Conservation (phyloP, 176 grass and related monocot genomes). For the Sorghum bicolor region DNA sequence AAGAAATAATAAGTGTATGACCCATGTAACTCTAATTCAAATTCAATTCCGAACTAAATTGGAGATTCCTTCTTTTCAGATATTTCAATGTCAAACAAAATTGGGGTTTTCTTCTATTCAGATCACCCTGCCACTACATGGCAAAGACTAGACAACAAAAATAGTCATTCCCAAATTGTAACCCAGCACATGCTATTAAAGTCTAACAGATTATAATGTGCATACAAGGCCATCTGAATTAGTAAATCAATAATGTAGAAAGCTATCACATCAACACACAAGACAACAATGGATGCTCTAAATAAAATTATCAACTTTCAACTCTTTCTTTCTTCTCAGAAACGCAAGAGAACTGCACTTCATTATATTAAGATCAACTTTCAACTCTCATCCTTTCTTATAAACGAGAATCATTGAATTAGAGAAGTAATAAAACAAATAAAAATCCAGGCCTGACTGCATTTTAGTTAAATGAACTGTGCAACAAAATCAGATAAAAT, state of each 20-base stretch:
- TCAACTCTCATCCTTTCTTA: background rate
- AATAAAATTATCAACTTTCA: conserved; percentile 6
- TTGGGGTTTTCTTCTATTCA: background rate
- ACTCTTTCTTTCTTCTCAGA: background rate
- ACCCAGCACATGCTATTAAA: conserved; percentile 18
- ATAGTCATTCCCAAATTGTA: background rate
- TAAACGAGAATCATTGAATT: background rate
- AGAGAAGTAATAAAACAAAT: background rate
- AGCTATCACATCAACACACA: background rate
- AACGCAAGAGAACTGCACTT: too few species aligned
- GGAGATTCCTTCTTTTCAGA: background rate
- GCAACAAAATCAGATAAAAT: conserved; percentile 10
- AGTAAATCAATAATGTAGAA: background rate
- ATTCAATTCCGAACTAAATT: background rate
- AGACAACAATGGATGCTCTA: conserved; percentile 3
- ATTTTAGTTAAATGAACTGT: conserved; percentile 6
- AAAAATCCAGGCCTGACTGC: background rate
- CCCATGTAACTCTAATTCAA: conserved; percentile 27
- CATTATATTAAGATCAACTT: too few species aligned
- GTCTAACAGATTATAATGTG: conserved; percentile 11
- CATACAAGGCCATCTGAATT: background rate
- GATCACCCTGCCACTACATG: background rate
- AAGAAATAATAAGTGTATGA: conserved; percentile 24
- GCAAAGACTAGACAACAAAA: conserved; percentile 19
- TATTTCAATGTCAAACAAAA: conserved; percentile 17